These are phyloP conservation scores for Elsinoe ampelina DNA, from an alignment of 2,329 filamentous ascomycete species.

Conservation along the genomic window DNA sequence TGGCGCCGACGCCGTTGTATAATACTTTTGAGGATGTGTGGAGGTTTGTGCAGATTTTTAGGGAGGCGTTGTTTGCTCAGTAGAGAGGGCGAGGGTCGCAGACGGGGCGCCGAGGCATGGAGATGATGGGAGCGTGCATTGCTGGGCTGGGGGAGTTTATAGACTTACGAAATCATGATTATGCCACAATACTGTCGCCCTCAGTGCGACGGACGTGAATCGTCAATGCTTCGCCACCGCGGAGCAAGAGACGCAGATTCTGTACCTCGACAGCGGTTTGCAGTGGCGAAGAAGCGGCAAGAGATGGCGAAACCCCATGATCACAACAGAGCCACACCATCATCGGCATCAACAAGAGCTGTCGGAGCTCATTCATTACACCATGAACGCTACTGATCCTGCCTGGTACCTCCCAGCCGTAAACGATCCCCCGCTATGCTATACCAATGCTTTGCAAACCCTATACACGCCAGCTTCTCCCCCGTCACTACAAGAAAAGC, in stretches of 20 bases:
- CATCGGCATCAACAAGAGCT: neutral
- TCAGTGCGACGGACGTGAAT: no score
- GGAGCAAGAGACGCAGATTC: no score
- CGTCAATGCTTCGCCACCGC: no score
- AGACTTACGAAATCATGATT: neutral
- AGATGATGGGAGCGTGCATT: neutral
- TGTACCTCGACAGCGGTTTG: no score
- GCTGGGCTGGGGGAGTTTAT: neutral
- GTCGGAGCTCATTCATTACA: neutral
- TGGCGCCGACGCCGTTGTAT: slow-evolving; percentile 78
- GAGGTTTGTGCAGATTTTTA: slow-evolving; percentile 50
- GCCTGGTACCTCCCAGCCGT: neutral
- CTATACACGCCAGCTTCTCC: neutral
- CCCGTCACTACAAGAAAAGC: slow-evolving; percentile 28
- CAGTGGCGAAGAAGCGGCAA: no score
- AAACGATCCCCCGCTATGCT: neutral
- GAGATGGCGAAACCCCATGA: no score
- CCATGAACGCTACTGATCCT: neutral
- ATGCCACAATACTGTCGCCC: neutral
- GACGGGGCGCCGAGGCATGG: neutral
- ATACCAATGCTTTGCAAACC: neutral
- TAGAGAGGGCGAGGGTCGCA: slow-evolving; percentile 20
- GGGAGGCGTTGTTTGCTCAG: slow-evolving; percentile 35
- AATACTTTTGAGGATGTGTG: slow-evolving; percentile 69
- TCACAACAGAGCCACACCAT: no score